Evolutionary conservation across 2,329 filamentous ascomycete species (phyloP), one percentile per base, ranked within the genome.

Genomic region (Huntiella decipiens): DNA sequence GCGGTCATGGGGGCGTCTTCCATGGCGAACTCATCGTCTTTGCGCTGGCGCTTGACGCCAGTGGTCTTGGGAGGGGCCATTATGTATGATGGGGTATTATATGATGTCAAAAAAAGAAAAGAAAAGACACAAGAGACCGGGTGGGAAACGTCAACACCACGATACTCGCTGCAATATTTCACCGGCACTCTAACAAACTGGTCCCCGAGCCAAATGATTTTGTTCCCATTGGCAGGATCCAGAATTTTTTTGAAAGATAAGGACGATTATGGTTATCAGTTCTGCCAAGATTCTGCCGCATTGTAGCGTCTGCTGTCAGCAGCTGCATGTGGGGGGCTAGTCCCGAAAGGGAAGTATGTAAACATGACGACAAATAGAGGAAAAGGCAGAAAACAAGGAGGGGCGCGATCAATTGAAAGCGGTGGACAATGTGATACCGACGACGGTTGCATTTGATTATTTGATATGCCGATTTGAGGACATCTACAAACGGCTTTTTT

Each of bases 41-140:
- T 41, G 44, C 44, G 48, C 33, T 58, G 53, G 39, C 62, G 59
- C 51, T 64, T 65, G 33, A 58, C 57, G 19, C 60, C 55, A 44
- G 58, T 57, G 28, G 54, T 56, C 38, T 53, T 46, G 31, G 52
- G 45, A n/a, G 53, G 53, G 41, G 38, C 50, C 59, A 61, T 63
- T 33, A 44, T 55, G 31, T 13, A 12, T 35, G 11, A 7, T 13
- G 19, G 38, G 15, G 37, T 15, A 17, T 16, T 34, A 19, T 15
- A n/a, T 31, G 11, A 11, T 11, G 39, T 31, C 13, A 43, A 40
- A 34, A 34, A 41, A 46, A 43, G 31, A 44, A 38, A 15, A 32
- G 16, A 11, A 47, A 48, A 49, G 44, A 45, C 44, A 47, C 33
- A 40, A 40, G 15, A 10, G 11, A 35, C 13, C 31, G 34, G 32